A percentile compares a stretch with the other conserved stretches of the same genome.
phyloP scores from a whole-genome alignment of 2,329 filamentous ascomycete species.

The Diaporthe citri region DNA sequence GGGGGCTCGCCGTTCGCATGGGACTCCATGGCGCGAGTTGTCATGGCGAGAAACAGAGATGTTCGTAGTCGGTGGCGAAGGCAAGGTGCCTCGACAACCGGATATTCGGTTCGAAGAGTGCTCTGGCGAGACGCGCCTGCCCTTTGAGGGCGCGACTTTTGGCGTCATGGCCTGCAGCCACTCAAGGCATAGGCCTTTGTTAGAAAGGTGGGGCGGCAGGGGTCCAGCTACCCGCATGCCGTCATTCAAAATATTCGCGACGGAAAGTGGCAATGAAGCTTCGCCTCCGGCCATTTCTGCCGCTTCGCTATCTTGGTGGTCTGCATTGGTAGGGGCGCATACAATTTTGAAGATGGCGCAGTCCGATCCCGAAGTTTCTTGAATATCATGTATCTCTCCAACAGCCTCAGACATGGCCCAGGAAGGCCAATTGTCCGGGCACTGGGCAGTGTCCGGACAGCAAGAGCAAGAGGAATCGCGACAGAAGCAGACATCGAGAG shows the following conservation, averaged over 20 bases:
- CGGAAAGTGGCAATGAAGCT: neutral
- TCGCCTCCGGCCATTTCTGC: neutral
- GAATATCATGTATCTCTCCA: conserved; percentile 55
- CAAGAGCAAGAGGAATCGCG: conserved; percentile 56
- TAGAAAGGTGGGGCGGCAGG: conserved; percentile 28
- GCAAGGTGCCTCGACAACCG: neutral
- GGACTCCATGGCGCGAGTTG: conserved; percentile 43
- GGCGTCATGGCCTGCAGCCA: conserved; percentile 48
- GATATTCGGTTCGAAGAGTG: neutral
- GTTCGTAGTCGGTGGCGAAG: neutral
- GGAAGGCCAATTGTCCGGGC: conserved; percentile 44
- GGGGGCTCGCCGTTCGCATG: conserved; percentile 32
- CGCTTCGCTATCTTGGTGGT: neutral
- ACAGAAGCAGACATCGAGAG: conserved; percentile 65
- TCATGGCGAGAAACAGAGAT: conserved; percentile 35
- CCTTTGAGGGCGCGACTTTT: conserved; percentile 48
- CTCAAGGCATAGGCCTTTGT: conserved; percentile 56
- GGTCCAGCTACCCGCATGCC: conserved; percentile 35
- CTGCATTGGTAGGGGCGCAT: neutral
- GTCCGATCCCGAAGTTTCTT: neutral
- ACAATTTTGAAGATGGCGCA: neutral
- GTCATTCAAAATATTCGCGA: conserved; percentile 21
- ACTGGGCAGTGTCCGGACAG: conserved; percentile 8
- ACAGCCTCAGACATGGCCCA: conserved; percentile 53
- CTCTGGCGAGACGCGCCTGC: conserved; percentile 54